Conservation (phyloP, 352 stramenopile species). For the Phytophthora idaei region DNA sequence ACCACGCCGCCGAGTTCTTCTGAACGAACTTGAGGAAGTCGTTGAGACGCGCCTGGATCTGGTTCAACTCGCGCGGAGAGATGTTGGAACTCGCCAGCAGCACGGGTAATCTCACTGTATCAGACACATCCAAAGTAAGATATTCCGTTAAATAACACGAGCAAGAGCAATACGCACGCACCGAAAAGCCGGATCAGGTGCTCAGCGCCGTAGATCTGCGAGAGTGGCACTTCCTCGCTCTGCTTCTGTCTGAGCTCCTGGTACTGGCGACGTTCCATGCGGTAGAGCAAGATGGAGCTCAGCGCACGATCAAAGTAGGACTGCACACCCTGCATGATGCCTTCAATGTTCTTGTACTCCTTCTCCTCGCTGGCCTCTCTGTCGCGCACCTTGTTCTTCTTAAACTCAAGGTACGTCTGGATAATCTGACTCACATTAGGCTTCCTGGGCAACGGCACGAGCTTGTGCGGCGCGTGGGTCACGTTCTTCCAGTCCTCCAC, state of each 20-base stretch:
- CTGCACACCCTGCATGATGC: slow-evolving; percentile 86
- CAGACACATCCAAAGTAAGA: neutral
- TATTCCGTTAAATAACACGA: neutral
- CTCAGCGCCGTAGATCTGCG: slow-evolving; percentile 93
- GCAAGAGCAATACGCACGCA: slow-evolving; percentile 35
- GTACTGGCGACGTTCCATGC: slow-evolving; percentile 91
- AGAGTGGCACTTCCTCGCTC: slow-evolving; percentile 58
- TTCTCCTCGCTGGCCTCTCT: slow-evolving; percentile 65
- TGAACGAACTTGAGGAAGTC: slow-evolving; percentile 88
- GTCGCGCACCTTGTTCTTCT: slow-evolving; percentile 68
- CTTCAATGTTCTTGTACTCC: slow-evolving; percentile 84
- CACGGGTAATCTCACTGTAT: slow-evolving; percentile 79
- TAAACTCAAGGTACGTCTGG: slow-evolving; percentile 79
- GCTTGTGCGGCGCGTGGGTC: slow-evolving; percentile 74
- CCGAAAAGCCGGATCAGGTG: slow-evolving; percentile 92
- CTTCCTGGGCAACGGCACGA: slow-evolving; percentile 85
- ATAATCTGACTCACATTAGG: slow-evolving; percentile 77
- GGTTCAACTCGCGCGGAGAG: slow-evolving; percentile 55
- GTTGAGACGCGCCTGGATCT: slow-evolving; percentile 78
- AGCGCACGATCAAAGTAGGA: slow-evolving; percentile 91
- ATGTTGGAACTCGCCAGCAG: slow-evolving; percentile 69
- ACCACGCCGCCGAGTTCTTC: slow-evolving; percentile 74
- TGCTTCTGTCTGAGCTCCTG: slow-evolving; percentile 72
- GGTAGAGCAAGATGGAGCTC: slow-evolving; percentile 91
- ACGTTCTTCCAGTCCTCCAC: slow-evolving; percentile 92